These are phyloP conservation scores for Penicillium sp. DNA, from an alignment of 2,329 filamentous ascomycete genomes.

Conservation along the genomic window DNA sequence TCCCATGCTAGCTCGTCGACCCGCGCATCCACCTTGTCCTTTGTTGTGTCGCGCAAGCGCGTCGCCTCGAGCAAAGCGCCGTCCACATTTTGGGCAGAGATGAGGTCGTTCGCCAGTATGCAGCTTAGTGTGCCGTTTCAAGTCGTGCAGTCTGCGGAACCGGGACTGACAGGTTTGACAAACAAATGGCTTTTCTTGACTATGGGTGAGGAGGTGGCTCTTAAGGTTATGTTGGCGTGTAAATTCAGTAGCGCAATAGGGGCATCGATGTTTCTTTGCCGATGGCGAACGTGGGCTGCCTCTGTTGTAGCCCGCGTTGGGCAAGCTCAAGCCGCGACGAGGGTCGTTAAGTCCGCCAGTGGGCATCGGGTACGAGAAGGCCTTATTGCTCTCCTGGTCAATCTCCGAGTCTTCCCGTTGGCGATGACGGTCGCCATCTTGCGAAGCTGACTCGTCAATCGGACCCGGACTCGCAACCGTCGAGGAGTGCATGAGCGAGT, in stretches of 20 bases:
- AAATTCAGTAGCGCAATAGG: constrained; percentile 94
- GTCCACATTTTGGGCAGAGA: constrained; percentile 43
- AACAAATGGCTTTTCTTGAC: constrained; percentile 95
- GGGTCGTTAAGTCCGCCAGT: constrained; percentile 51
- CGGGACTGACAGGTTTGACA: constrained; percentile 91
- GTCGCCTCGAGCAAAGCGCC: constrained; percentile 93
- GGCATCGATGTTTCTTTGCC: constrained; percentile 91
- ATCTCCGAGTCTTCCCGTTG: constrained; percentile 39
- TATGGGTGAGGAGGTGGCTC: constrained; percentile 94
- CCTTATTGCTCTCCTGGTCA: constrained; percentile 50
- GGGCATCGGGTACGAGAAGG: constrained; percentile 66
- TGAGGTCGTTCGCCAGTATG: constrained; percentile 76
- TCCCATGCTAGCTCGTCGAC: constrained; percentile 80
- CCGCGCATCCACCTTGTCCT: constrained; percentile 91
- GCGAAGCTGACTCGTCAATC: constrained; percentile 45
- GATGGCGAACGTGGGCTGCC: constrained; percentile 67
- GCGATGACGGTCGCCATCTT: constrained; percentile 43
- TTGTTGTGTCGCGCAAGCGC: constrained; percentile 93
- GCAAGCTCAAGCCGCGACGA: constrained; percentile 60
- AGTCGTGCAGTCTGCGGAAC: constrained; percentile 87
- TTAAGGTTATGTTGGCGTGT: constrained; percentile 97
- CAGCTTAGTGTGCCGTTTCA: constrained; percentile 94
- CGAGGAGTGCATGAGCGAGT: constrained; percentile 52
- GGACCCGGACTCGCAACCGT: constrained; percentile 50
- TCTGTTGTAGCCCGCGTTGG: constrained; percentile 56